phyloP scores from a whole-genome alignment of 108 stramenopile species.

The Aurantiochytrium sp. region DNA sequence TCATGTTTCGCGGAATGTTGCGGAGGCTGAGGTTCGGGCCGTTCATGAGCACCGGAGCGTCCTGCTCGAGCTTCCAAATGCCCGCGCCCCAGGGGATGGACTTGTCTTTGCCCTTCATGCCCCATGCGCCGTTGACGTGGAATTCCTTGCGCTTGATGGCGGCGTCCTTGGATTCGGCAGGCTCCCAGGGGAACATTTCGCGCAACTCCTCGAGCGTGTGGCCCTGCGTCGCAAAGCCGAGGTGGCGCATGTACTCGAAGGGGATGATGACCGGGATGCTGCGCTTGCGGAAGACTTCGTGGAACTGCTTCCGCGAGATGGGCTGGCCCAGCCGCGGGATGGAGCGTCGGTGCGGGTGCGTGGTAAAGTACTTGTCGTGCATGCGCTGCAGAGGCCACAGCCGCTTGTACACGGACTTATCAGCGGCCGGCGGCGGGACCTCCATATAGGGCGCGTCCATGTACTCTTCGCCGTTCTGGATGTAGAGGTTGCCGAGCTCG shows the following conservation, averaged over 20 bases:
- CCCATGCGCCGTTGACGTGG: not conserved
- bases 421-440: not conserved
- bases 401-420: constrained; percentile 14
- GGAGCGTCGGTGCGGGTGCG: not conserved
- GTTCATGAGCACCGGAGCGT: not conserved
- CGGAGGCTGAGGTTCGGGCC: not conserved
- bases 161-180: not conserved
- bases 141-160: constrained; percentile 20
- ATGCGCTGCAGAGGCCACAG: not conserved
- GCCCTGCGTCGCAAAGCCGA: not conserved
- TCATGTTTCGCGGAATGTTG: not conserved
- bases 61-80: not conserved
- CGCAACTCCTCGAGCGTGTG: not conserved
- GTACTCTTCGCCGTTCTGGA: not conserved
- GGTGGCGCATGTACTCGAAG: constrained; percentile 14
- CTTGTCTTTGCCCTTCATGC: not conserved
- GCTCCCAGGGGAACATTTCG: constrained; percentile 6
- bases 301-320: constrained; percentile 17
- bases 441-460: not conserved
- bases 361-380: constrained; percentile 11
- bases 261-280: constrained; percentile 15
- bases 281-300: not conserved
- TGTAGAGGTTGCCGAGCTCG: not conserved
- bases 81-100: not conserved
- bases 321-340: constrained; percentile 5